Evolutionary conservation across 495 filamentous ascomycete genomes (phyloP).

Genomic region (Lasiosphaeris hirsuta): DNA sequence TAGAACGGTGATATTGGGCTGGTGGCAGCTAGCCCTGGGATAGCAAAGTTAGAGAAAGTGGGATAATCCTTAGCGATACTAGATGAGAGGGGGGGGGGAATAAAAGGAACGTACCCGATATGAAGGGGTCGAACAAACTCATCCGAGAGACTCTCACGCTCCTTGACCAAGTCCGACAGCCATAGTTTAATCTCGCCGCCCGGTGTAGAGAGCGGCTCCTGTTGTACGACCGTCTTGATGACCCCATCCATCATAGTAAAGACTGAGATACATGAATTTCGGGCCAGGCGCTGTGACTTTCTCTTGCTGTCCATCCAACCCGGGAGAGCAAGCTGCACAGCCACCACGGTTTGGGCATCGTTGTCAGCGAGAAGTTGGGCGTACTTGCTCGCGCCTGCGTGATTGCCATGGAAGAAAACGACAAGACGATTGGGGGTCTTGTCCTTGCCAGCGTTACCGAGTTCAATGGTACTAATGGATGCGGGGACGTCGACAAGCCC

Average conservation of each 20-base stretch:
- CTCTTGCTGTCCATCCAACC: background rate
- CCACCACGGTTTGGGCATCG: background rate
- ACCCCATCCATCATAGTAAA: background rate
- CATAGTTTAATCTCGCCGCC: constrained; percentile 5
- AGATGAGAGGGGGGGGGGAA: too few species aligned
- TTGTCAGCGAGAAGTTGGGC: background rate
- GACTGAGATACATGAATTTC: constrained; percentile 1
- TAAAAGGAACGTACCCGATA: constrained; percentile 6
- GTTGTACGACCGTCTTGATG: background rate
- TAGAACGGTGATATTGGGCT: constrained; percentile 6
- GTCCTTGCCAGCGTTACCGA: background rate
- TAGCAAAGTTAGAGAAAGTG: too few species aligned
- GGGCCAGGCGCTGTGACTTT: background rate
- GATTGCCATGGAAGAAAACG: background rate
- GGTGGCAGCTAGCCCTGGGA: background rate
- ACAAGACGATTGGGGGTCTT: background rate
- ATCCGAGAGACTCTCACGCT: constrained; percentile 1
- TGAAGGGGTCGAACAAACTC: constrained; percentile 4
- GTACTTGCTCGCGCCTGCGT: background rate
- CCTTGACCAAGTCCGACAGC: constrained; percentile 6
- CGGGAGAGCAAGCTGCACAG: background rate
- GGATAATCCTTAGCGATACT: too few species aligned
- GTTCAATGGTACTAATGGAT: background rate
- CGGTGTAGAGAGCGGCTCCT: constrained; percentile 6
- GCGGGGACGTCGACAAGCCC: background rate